Conservation (phyloP, 1,284 basidiomycete species). For the Heterobasidion occidentale region DNA sequence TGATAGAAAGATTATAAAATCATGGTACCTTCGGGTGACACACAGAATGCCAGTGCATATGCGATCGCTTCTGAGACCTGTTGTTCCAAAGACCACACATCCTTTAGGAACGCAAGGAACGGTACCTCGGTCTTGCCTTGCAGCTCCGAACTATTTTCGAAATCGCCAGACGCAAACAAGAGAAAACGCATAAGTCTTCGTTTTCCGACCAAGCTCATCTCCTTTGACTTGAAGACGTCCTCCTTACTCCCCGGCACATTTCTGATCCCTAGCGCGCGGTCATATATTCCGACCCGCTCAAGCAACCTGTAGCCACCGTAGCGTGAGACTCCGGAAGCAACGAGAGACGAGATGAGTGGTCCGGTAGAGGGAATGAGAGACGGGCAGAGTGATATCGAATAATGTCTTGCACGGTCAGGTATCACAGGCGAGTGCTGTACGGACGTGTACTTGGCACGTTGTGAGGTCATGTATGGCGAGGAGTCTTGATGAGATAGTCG, state of each 20-base stretch:
- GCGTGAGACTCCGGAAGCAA: slow-evolving; percentile 81
- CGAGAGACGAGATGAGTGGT: slow-evolving; percentile 71
- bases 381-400: slow-evolving; percentile 81
- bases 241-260: slow-evolving; percentile 89
- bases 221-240: slow-evolving; percentile 85
- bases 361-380: slow-evolving; percentile 78
- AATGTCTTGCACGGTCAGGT: slow-evolving; percentile 61
- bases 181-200: slow-evolving; percentile 90
- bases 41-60: slow-evolving; percentile 70
- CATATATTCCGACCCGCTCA: slow-evolving; percentile 65
- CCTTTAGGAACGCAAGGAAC: slow-evolving; percentile 55
- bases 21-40: slow-evolving; percentile 39
- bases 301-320: slow-evolving; percentile 89
- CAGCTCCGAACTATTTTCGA: slow-evolving; percentile 57
- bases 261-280: slow-evolving; percentile 36
- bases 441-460: slow-evolving; percentile 27
- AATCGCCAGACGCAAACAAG: slow-evolving; percentile 70
- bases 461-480: slow-evolving; percentile 15
- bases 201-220: slow-evolving; percentile 79
- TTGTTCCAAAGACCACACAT: slow-evolving; percentile 54
- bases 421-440: slow-evolving; percentile 34
- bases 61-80: slow-evolving; percentile 53
- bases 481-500: slow-evolving; percentile 12
- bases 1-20: slow-evolving; percentile 6
- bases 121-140: slow-evolving; percentile 46